Evolutionary conservation across 495 filamentous ascomycete species (phyloP).

Genomic region (Xylaria nigripes): DNA sequence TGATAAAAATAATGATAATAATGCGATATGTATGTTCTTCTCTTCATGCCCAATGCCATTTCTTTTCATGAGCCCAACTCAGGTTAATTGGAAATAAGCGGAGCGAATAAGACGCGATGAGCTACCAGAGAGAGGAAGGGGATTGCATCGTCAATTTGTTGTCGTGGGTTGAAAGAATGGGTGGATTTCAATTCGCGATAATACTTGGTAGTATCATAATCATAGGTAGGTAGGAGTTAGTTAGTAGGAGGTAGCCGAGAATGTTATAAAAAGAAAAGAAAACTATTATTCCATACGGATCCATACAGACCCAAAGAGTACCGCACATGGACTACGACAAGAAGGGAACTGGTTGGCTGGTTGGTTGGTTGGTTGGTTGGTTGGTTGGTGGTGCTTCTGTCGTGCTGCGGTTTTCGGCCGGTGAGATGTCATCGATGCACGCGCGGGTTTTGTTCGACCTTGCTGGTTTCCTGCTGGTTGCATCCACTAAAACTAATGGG

Average conservation of each 20-base stretch:
- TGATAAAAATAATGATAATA: neutral
- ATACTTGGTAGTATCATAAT: too few species aligned
- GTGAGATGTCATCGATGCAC: constrained; percentile 7
- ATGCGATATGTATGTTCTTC: neutral
- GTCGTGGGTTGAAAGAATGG: neutral
- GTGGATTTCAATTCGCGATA: neutral
- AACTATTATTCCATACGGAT: too few species aligned
- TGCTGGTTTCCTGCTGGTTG: neutral
- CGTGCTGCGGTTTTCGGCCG: neutral
- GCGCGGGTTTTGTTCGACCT: neutral
- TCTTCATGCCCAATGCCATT: constrained; percentile 9
- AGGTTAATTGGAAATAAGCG: neutral
- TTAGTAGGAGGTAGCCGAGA: neutral
- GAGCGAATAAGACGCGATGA: neutral
- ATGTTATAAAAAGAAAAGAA: too few species aligned
- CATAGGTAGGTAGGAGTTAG: too few species aligned
- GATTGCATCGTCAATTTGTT: neutral
- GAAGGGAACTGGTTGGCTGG: too few species aligned
- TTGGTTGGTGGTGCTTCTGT: neutral
- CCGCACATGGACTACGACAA: too few species aligned
- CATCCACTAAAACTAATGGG: constrained; percentile 11
- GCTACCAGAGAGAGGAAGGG: neutral
- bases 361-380: too few species aligned
- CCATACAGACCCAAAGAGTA: too few species aligned
- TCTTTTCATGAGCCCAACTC: constrained; percentile 7